phyloP scores from a whole-genome alignment of 1,284 basidiomycete species.

The Marasmius sp. region DNA sequence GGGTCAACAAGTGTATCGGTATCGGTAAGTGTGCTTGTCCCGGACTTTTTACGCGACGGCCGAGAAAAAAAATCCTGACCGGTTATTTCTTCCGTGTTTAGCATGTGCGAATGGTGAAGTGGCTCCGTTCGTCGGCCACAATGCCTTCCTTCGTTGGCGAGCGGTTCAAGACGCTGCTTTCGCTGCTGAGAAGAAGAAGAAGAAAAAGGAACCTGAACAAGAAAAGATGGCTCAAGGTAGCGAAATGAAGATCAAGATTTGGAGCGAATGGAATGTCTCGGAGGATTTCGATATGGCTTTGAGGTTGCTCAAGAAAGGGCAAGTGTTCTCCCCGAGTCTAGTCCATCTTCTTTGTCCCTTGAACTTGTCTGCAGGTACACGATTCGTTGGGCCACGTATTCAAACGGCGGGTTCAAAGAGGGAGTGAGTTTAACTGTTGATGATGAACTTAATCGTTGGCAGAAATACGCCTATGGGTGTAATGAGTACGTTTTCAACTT shows the following conservation, averaged over 20 bases:
- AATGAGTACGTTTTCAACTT: constrained; percentile 12
- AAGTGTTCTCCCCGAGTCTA: constrained; percentile 39
- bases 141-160: constrained; percentile 82
- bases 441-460: constrained; percentile 83
- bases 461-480: constrained; percentile 46
- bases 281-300: constrained; percentile 81
- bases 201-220: background rate
- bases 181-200: constrained; percentile 41
- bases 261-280: constrained; percentile 82
- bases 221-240: background rate
- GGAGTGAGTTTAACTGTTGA: constrained; percentile 84
- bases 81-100: constrained; percentile 11
- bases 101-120: constrained; percentile 78
- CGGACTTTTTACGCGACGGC: background rate
- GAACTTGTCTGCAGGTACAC: background rate
- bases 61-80: background rate
- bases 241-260: constrained; percentile 39
- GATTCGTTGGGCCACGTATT: constrained; percentile 73
- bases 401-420: constrained; percentile 80
- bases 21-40: constrained; percentile 40
- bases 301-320: constrained; percentile 33
- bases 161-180: constrained; percentile 81
- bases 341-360: background rate
- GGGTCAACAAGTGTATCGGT: constrained; percentile 72
- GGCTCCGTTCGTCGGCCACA: constrained; percentile 86